phyloP scores from a whole-genome alignment of 2,329 filamentous ascomycete genomes.

The Mycosphaerella sp. region DNA sequence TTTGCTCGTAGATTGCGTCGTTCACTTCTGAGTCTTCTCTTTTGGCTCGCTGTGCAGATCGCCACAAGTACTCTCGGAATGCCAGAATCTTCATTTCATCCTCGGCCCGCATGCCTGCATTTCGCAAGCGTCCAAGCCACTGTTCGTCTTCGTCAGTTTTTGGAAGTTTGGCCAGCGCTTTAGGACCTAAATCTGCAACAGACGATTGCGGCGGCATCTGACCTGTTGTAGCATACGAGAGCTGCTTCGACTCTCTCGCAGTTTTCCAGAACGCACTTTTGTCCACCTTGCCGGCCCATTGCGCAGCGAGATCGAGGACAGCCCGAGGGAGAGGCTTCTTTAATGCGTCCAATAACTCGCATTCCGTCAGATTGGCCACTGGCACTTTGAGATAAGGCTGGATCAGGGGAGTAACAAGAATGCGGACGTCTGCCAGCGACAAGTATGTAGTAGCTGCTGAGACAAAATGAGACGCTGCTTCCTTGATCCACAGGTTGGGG shows the following conservation, averaged over 20 bases:
- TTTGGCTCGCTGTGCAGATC: constrained; percentile 65
- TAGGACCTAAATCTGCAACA: constrained; percentile 51
- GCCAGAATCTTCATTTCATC: constrained; percentile 87
- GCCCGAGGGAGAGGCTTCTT: constrained; percentile 73
- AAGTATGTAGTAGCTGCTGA: constrained; percentile 69
- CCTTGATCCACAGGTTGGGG: constrained; percentile 90
- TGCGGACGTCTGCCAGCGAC: constrained; percentile 72
- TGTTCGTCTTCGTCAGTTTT: constrained; percentile 91
- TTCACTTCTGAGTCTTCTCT: constrained; percentile 47
- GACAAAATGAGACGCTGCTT: constrained; percentile 79
- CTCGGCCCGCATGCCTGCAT: constrained; percentile 71
- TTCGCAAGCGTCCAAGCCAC: constrained; percentile 80
- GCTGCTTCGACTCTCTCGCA: constrained; percentile 62
- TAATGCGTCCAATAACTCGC: constrained; percentile 70
- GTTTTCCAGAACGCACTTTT: constrained; percentile 83
- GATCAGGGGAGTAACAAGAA: constrained; percentile 74
- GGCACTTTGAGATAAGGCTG: constrained; percentile 73
- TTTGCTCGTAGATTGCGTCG: constrained; percentile 51
- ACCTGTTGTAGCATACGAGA: constrained; percentile 47
- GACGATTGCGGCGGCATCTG: constrained; percentile 54
- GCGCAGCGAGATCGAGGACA: constrained; percentile 76
- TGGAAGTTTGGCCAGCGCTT: constrained; percentile 56
- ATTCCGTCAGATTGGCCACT: constrained; percentile 63
- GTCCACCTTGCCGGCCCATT: constrained; percentile 67
- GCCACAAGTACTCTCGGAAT: constrained; percentile 86